Evolutionary conservation across 2,329 filamentous ascomycete genomes (phyloP), one percentile per base, ranked within the genome.

Genomic region (Botrytis fabae): DNA sequence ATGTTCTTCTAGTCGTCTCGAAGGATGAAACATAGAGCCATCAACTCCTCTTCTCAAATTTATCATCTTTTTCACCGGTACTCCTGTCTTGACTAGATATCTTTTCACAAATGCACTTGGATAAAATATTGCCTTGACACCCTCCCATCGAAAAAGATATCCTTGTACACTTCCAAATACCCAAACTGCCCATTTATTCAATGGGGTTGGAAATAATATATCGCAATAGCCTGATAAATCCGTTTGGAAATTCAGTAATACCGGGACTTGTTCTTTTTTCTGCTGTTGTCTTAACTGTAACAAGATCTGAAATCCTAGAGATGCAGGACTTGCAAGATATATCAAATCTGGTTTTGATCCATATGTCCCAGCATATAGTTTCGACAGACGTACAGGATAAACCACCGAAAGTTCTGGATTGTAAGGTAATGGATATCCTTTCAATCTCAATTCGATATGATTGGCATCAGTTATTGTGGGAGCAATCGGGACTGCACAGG

Each of bases 241-340:
- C 1, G 91, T 93, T 80, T 93, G 91, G 76, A 92, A 93, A 80
- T 92, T 93, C 79, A 90, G 87, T 61, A 92, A 84, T 2, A 91
- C 83, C 3, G 87, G 87, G 1, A 90, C 86, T 60, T 89, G 88
- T 14, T 84, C 83, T 46, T 86, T 83, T 35, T 80, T 80, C 22
- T 84, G 83, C 71, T 91, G 85, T 76, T 91, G 90, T 62, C 89
- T 86, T 69, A 92, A 82, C 79, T 92, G 90, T n/a, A 92, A 83
- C 81, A 93, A 85, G 71, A 92, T 87, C 75, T 93, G 91, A 77
- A 93, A 93, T 6, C 91, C 91, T 4, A 92, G 83, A 8, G 89
- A 91, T 2, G 91, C 91, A 0, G 91, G 91, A 61, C 89, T 91
- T 2, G 91, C 91, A 20, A 93, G 83, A 78, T 93, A 93, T 78